Conservation (phyloP, 2,329 filamentous ascomycete species). For the Fusarium sp. region DNA sequence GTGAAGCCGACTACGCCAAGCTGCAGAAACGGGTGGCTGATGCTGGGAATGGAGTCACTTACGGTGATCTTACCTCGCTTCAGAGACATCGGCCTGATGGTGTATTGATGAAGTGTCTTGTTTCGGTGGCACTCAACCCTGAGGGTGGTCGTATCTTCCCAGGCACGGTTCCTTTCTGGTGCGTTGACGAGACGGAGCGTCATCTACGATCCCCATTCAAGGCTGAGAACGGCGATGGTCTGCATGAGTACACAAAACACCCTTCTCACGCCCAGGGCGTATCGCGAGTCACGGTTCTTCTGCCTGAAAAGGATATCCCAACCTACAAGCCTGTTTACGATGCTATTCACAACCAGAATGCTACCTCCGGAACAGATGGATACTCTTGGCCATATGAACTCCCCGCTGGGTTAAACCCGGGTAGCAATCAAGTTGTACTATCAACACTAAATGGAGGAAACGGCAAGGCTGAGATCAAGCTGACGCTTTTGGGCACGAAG, state of each 20-base stretch:
- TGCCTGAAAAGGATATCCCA: conserved; percentile 44
- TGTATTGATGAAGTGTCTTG: conserved; percentile 69
- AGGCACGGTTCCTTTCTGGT: conserved; percentile 74
- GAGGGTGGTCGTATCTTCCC: conserved; percentile 51
- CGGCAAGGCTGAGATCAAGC: conserved; percentile 32
- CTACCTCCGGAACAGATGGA: neutral
- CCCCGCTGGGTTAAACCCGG: conserved; percentile 30
- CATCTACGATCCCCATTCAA: conserved; percentile 66
- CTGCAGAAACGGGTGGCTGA: conserved; percentile 56
- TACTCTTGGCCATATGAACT: conserved; percentile 41
- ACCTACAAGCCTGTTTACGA: conserved; percentile 46
- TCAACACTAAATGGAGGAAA: conserved; percentile 12
- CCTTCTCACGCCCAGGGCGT: conserved; percentile 66
- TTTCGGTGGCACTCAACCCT: conserved; percentile 59
- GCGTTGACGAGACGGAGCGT: conserved; percentile 71
- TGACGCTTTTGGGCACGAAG: conserved; percentile 43
- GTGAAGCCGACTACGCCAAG: conserved; percentile 53
- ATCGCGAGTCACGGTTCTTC: conserved; percentile 57
- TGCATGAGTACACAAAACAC: conserved; percentile 57
- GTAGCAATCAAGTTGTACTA: conserved; percentile 32
- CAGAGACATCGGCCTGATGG: conserved; percentile 69
- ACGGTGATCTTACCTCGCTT: conserved; percentile 64
- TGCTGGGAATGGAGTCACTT: conserved; percentile 56
- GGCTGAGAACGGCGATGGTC: conserved; percentile 37
- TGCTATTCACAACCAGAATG: conserved; percentile 45